These are phyloP conservation scores for Eremochloa ophiuroides DNA, from an alignment of 176 grass and related monocot species.

Conservation along the genomic window DNA sequence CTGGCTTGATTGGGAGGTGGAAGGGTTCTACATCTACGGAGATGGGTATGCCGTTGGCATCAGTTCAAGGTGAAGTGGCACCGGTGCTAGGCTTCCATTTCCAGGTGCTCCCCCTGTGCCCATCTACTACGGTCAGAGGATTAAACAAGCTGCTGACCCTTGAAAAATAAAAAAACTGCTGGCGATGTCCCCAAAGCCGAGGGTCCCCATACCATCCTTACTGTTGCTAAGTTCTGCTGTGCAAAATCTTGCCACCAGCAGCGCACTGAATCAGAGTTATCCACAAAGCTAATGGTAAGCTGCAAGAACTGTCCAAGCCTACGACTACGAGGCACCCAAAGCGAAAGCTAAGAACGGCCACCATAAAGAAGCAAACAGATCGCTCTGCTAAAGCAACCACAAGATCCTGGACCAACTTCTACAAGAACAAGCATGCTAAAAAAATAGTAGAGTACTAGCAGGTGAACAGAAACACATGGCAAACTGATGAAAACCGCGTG, in stretches of 20 bases:
- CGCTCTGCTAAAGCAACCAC: background rate
- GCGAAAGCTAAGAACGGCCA: background rate
- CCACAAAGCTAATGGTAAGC: background rate
- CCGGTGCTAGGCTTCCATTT: background rate
- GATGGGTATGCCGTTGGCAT: background rate
- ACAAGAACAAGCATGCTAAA: background rate
- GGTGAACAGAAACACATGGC: no score
- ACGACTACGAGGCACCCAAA: background rate
- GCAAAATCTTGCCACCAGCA: background rate
- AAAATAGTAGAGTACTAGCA: background rate
- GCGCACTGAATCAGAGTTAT: background rate
- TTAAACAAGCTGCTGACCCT: background rate
- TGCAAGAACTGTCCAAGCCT: background rate
- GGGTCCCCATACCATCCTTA: background rate
- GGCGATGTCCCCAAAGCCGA: background rate
- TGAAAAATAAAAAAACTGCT: no score
- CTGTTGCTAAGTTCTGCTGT: no score
- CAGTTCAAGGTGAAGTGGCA: no score
- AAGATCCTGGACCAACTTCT: background rate
- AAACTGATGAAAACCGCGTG: background rate
- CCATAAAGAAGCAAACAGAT: background rate
- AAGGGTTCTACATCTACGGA: no score
- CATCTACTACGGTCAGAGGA: background rate
- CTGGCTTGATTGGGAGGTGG: no score
- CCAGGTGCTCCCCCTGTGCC: background rate